Conservation (phyloP, 2,329 filamentous ascomycete species). For the Cytospora chrysosperma region DNA sequence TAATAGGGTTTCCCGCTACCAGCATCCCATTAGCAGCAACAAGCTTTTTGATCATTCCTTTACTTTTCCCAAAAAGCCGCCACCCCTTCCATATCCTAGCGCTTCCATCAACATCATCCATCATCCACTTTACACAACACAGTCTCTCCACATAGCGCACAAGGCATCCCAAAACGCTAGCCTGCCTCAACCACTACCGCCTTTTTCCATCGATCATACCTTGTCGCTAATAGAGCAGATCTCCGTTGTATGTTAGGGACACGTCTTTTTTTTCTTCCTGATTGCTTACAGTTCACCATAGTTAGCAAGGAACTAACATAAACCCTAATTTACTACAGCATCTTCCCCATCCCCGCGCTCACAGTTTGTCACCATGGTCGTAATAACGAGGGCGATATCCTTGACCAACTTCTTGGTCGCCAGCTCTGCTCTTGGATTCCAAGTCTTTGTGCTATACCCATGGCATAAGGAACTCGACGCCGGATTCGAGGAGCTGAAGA, state of each 20-base stretch:
- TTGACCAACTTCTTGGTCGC: constrained; percentile 66
- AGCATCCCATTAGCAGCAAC: neutral
- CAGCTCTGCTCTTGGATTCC: constrained; percentile 63
- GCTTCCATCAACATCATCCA: neutral
- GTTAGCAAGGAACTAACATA: neutral
- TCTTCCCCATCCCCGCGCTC: neutral
- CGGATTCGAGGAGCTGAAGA: constrained; percentile 58
- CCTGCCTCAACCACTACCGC: neutral
- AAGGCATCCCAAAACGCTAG: neutral
- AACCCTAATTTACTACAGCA: neutral
- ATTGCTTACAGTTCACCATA: too few relatives aligned
- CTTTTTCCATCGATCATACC: neutral
- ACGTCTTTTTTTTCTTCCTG: neutral
- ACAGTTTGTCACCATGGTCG: constrained; percentile 4
- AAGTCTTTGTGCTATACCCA: constrained; percentile 68
- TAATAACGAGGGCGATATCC: constrained; percentile 49
- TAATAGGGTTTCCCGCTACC: neutral
- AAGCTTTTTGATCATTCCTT: neutral
- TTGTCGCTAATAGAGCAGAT: neutral
- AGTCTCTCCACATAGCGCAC: neutral
- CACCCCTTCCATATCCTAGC: neutral
- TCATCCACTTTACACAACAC: neutral
- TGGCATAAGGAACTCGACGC: constrained; percentile 67
- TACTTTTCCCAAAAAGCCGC: neutral
- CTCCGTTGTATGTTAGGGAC: neutral